Base-by-base conservation (phyloP, 768 basidiomycete species). In the Collybiopsis confluens region DNA sequence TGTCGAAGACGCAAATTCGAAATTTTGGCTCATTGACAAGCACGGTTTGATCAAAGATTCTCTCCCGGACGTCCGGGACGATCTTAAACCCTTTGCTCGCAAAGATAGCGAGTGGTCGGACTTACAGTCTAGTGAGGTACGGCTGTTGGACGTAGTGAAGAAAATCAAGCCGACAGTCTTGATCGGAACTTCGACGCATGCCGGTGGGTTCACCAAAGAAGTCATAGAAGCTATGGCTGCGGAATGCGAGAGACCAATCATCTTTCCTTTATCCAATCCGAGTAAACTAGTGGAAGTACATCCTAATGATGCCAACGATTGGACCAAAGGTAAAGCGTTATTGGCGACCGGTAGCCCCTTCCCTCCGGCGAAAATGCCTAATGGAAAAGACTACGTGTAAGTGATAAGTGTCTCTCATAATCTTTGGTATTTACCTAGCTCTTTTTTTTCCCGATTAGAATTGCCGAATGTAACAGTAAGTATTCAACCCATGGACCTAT, bases 321-420 rank as follows among this genome's bases (percentile, higher is more conserved):
- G 92, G 92, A 88, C 90, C 2, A 68, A 81, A 1, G 91, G 90
- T 2, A 81, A 79, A 61, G 92, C 90, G 9, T 69, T 95, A 47
- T 71, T 93, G 48, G 90, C 91, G 1, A 92, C 88, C 10, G 92
- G 92, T 18, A 88, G 86, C 54, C 91, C 91, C 2, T 95, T 93
- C 74, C 81, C 81, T 7, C 82, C 82, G 24, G 86, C 84, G 27
- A 79, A 81, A 68, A 79, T 82, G 72, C 78, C 80, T 4, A 77
- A 77, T 52, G 82, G 86, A 43, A 83, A 82, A 66, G 75, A 83
- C 36, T 87, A 85, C 61, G 64, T 77, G 87, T 88, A 59, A 61
- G 85, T 69, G 6, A n/a, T 26, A 41, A 3, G 28, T 26, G n/a
- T 49, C 27, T 23, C 49, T 37, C 10, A 23, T 40, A n/a, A 20